Evolutionary conservation across 768 basidiomycete species (phyloP).

Genomic region (Rhodotorula taiwanensis): DNA sequence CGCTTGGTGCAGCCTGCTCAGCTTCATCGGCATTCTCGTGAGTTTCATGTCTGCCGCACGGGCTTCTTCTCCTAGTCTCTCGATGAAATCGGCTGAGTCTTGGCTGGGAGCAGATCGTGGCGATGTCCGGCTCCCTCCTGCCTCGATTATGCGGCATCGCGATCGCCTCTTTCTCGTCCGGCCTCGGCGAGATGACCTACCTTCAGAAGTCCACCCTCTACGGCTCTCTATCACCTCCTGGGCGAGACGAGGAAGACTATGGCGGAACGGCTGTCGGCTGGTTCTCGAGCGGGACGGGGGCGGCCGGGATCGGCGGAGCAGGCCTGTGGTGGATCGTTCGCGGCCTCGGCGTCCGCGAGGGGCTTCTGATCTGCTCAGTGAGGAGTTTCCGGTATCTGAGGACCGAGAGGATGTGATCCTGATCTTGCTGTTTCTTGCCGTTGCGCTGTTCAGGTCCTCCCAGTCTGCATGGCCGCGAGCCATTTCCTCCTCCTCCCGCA

Average conservation of each 20-base stretch:
- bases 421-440: no score
- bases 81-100: no score
- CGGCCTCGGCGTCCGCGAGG: slow-evolving; percentile 69
- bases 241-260: slow-evolving; percentile 52
- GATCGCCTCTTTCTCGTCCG: slow-evolving; percentile 79
- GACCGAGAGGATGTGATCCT: no score
- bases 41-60: slow-evolving; percentile 43
- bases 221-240: slow-evolving; percentile 55
- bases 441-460: slow-evolving; percentile 60
- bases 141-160: slow-evolving; percentile 73
- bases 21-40: slow-evolving; percentile 80
- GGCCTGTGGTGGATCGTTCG: slow-evolving; percentile 92
- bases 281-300: slow-evolving; percentile 90
- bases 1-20: slow-evolving; percentile 64
- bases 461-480: slow-evolving; percentile 67
- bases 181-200: slow-evolving; percentile 89
- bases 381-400: slow-evolving; percentile 37
- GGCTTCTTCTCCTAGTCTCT: background rate
- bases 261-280: slow-evolving; percentile 80
- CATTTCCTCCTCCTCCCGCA: slow-evolving; percentile 71
- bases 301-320: slow-evolving; percentile 85
- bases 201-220: slow-evolving; percentile 58
- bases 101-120: slow-evolving; percentile 77
- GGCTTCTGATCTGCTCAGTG: slow-evolving; percentile 77
- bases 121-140: slow-evolving; percentile 58